phyloP scores from a whole-genome alignment of 345 rosid species.

The Camelina neglecta region DNA sequence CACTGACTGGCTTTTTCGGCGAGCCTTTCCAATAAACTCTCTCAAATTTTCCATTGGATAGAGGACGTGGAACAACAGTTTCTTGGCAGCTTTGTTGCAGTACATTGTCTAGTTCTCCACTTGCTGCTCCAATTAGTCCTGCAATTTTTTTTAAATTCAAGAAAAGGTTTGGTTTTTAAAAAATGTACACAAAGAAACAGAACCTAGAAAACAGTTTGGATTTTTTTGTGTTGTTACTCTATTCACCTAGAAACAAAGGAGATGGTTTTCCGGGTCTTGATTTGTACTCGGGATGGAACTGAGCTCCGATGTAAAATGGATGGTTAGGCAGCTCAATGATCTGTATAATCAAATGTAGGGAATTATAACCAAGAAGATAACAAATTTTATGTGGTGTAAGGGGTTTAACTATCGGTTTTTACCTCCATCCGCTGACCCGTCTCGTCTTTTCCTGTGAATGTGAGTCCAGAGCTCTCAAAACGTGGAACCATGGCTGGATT shows the following conservation, averaged over 20 bases:
- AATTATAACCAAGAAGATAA: conserved; percentile 17
- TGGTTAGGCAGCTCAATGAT: conserved; percentile 69
- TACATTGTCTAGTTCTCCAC: conserved; percentile 62
- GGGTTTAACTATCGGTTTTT: background rate
- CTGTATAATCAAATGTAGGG: conserved; percentile 48
- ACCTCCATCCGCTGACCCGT: conserved; percentile 94
- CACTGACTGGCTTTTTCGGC: conserved; percentile 53
- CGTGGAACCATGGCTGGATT: conserved; percentile 79
- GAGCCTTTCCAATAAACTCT: conserved; percentile 55
- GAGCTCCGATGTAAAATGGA: conserved; percentile 81
- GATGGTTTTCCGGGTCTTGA: conserved; percentile 97
- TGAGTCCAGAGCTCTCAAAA: conserved; percentile 78
- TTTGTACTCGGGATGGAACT: conserved; percentile 96
- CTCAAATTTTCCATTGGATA: conserved; percentile 45
- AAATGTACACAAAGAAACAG: background rate
- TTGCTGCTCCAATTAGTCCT: conserved; percentile 89
- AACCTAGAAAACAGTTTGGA: background rate
- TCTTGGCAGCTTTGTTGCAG: conserved; percentile 52
- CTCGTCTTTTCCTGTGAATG: conserved; percentile 92
- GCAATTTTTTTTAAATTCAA: conserved; percentile 14
- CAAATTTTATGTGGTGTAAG: background rate
- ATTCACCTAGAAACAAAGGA: conserved; percentile 81
- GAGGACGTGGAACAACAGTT: conserved; percentile 47
- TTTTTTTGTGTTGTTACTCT: background rate
- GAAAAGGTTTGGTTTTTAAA: background rate